These are phyloP conservation scores for Ophiostoma fasciatum DNA, from an alignment of 2,329 filamentous ascomycete species.

Conservation along the genomic window DNA sequence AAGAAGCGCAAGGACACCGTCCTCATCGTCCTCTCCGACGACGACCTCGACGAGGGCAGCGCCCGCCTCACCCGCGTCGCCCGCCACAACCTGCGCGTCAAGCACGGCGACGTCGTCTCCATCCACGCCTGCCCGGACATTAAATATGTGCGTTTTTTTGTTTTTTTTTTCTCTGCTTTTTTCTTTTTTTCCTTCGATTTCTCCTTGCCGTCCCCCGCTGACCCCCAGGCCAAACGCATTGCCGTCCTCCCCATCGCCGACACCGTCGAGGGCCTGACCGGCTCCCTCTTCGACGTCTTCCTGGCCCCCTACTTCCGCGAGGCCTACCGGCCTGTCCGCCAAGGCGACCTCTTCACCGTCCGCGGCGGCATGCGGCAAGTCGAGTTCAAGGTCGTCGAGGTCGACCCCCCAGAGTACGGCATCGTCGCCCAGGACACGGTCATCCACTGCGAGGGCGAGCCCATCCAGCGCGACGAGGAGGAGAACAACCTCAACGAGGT, in stretches of 20 bases:
- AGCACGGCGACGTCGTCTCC: slow-evolving; percentile 95
- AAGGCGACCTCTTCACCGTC: slow-evolving; percentile 95
- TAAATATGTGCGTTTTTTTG: slow-evolving; percentile 75
- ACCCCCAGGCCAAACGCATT: slow-evolving; percentile 79
- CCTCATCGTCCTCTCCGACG: slow-evolving; percentile 90
- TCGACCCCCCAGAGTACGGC: slow-evolving; percentile 94
- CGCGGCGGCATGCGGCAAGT: slow-evolving; percentile 98
- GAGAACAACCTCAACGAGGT: slow-evolving; percentile 99
- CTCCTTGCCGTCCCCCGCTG: background rate
- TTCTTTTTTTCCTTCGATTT: background rate
- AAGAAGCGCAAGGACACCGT: slow-evolving; percentile 99
- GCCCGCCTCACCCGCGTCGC: slow-evolving; percentile 97
- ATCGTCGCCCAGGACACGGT: slow-evolving; percentile 98
- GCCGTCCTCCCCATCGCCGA: slow-evolving; percentile 96
- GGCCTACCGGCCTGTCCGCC: slow-evolving; percentile 91
- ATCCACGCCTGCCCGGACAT: slow-evolving; percentile 97
- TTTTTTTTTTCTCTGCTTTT: background rate
- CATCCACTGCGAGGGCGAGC: slow-evolving; percentile 96
- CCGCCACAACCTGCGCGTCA: slow-evolving; percentile 93
- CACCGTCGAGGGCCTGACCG: slow-evolving; percentile 93
- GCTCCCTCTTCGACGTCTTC: slow-evolving; percentile 97
- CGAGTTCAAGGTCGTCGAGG: slow-evolving; percentile 98
- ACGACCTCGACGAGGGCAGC: slow-evolving; percentile 94
- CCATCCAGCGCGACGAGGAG: slow-evolving; percentile 92
- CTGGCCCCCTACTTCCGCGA: slow-evolving; percentile 99